Conservation (phyloP, 768 basidiomycete species). For the Auricularia heimuer region DNA sequence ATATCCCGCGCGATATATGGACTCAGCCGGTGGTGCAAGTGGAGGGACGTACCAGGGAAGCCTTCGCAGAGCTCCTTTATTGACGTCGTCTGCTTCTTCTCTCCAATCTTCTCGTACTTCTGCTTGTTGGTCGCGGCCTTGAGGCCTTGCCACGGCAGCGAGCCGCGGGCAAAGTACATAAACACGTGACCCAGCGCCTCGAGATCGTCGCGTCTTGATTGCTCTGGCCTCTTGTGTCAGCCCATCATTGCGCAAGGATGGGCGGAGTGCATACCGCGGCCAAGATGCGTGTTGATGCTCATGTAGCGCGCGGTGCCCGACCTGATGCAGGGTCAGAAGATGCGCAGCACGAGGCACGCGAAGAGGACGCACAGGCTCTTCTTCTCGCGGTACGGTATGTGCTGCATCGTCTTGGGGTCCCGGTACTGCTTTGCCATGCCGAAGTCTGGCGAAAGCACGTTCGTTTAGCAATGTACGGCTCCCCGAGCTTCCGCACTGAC, state of each 20-base stretch:
- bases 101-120: slow-evolving; percentile 99
- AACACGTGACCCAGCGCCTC: slow-evolving; percentile 99
- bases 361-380: slow-evolving; percentile 64
- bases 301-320: slow-evolving; percentile 94
- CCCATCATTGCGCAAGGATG: slow-evolving; percentile 6
- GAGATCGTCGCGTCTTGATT: slow-evolving; percentile 90
- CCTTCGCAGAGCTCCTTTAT: slow-evolving; percentile 97
- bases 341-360: not conserved
- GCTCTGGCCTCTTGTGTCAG: slow-evolving; percentile 38
- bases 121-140: slow-evolving; percentile 99
- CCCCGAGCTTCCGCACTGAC: slow-evolving; percentile 15
- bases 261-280: slow-evolving; percentile 45
- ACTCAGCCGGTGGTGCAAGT: not conserved
- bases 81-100: slow-evolving; percentile 98
- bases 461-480: not conserved
- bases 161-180: slow-evolving; percentile 98
- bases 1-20: too few relatives aligned
- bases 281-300: slow-evolving; percentile 99
- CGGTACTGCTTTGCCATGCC: slow-evolving; percentile 99
- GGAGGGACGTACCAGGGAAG: slow-evolving; percentile 62
- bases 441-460: slow-evolving; percentile 46
- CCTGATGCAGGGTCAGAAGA: not conserved
- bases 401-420: slow-evolving; percentile 98
- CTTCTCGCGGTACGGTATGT: slow-evolving; percentile 97
- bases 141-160: slow-evolving; percentile 96